phyloP scores from a whole-genome alignment of 257 asterid genomes.

The Solanum arcanum region DNA sequence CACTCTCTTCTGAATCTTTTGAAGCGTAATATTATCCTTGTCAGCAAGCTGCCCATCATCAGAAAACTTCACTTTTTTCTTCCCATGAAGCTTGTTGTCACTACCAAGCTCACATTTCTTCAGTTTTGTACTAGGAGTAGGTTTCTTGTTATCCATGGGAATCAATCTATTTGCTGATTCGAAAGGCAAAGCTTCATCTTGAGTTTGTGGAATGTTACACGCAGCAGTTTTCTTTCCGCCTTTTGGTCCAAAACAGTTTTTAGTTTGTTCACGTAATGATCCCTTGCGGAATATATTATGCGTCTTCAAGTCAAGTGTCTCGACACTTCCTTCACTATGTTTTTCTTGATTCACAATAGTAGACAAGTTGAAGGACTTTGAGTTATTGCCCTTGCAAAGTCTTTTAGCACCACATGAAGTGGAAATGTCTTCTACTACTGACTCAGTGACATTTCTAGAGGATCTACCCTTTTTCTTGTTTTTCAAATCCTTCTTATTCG shows the following conservation, averaged over 20 bases:
- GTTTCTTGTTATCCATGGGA: slow-evolving; percentile 12
- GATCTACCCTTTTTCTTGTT: slow-evolving; percentile 4
- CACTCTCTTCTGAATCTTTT: not conserved
- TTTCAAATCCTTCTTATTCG: slow-evolving; percentile 13
- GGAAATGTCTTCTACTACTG: not conserved
- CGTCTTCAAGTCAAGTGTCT: slow-evolving; percentile 3
- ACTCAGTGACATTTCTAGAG: slow-evolving; percentile 3
- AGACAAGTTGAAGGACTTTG: slow-evolving; percentile 5
- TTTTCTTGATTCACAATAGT: slow-evolving; percentile 19
- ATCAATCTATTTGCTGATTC: slow-evolving; percentile 8
- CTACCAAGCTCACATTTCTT: not conserved
- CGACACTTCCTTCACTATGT: slow-evolving; percentile 1
- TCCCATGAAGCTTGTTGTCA: slow-evolving; percentile 7
- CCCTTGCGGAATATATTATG: slow-evolving; percentile 6
- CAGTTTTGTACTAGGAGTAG: slow-evolving; percentile 6
- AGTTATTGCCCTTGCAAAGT: slow-evolving; percentile 4
- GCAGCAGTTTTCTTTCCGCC: slow-evolving; percentile 13
- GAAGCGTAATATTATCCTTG: not conserved
- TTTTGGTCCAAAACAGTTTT: slow-evolving; percentile 1
- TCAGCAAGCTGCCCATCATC: slow-evolving; percentile 7
- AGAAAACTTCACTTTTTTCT: slow-evolving; percentile 40
- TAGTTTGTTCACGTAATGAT: slow-evolving; percentile 2
- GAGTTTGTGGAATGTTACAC: slow-evolving; percentile 10
- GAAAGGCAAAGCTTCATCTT: slow-evolving; percentile 13
- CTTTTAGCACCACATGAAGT: slow-evolving; percentile 14